Evolutionary conservation across 1,139 yeast genomes (phyloP).

Genomic region (Saccharomycopsis hybrid): DNA sequence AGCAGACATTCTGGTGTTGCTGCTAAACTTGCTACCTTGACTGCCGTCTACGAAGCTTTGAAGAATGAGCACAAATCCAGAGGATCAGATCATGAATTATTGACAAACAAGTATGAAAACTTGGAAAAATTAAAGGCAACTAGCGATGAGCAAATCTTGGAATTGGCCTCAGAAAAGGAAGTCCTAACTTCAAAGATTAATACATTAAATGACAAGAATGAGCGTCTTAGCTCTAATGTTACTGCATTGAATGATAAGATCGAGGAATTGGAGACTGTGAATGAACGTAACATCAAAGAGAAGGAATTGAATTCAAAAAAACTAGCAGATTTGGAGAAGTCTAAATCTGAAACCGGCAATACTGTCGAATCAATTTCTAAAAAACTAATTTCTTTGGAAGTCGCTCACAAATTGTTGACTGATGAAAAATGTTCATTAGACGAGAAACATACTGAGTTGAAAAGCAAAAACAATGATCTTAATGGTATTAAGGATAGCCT

Average conservation of each 20-base stretch:
- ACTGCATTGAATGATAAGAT: neutral
- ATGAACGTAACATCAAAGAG: conserved; percentile 11
- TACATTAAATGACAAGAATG: neutral
- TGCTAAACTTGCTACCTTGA: neutral
- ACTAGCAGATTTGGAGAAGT: conserved; percentile 18
- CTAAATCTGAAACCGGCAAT: conserved; percentile 16
- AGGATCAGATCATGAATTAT: neutral
- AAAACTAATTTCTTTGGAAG: conserved; percentile 17
- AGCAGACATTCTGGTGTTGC: neutral
- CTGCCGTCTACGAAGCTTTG: neutral
- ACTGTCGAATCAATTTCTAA: conserved; percentile 16
- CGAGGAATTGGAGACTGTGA: conserved; percentile 2
- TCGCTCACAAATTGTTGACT: conserved; percentile 13
- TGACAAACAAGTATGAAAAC: neutral
- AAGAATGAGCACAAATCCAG: neutral
- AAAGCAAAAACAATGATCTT: neutral
- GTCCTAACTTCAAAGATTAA: neutral
- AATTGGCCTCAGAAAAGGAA: neutral
- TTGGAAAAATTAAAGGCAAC: neutral
- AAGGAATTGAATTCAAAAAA: conserved; percentile 16
- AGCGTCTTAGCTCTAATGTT: neutral
- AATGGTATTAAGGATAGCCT: neutral
- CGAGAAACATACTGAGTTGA: conserved; percentile 8
- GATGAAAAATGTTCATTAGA: conserved; percentile 6
- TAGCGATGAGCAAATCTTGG: neutral